phyloP scores from a whole-genome alignment of 2,329 filamentous ascomycete species.

The Xylaria multiplex region DNA sequence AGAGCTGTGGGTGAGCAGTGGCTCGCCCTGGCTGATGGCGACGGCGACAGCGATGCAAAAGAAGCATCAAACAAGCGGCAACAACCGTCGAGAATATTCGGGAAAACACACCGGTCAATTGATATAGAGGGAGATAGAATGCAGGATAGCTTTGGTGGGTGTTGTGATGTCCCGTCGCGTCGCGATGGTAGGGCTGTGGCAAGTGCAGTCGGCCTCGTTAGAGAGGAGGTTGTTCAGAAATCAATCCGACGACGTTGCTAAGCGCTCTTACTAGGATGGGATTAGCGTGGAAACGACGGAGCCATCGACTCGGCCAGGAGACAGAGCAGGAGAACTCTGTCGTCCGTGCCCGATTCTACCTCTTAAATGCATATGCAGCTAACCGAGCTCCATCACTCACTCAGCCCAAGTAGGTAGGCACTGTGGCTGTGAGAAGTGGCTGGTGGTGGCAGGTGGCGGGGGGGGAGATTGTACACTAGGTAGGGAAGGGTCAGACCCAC shows the following conservation, averaged over 20 bases:
- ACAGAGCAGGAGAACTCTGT: neutral
- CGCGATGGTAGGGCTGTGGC: conserved; percentile 32
- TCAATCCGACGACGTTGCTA: conserved; percentile 38
- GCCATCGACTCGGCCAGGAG: conserved; percentile 13
- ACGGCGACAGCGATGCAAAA: neutral
- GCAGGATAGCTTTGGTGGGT: neutral
- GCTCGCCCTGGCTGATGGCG: conserved; percentile 3
- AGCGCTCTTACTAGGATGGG: conserved; percentile 36
- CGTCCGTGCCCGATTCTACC: too few relatives aligned
- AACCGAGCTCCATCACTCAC: neutral
- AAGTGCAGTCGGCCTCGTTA: conserved; percentile 25
- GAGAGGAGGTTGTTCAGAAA: conserved; percentile 41
- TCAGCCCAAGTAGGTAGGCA: too few relatives aligned
- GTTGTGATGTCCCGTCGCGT: conserved; percentile 33
- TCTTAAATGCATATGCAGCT: neutral
- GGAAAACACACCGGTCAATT: conserved; percentile 19
- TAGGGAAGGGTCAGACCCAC: too few relatives aligned
- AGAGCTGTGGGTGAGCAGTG: neutral
- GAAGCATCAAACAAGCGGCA: conserved; percentile 15
- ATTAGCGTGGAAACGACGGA: conserved; percentile 28
- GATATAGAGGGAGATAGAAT: conserved; percentile 6
- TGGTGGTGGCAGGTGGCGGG: too few relatives aligned
- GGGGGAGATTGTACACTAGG: too few relatives aligned
- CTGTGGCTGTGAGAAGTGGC: too few relatives aligned
- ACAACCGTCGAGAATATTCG: neutral